Evolutionary conservation across 228 moss, liverwort and hornwort species (phyloP), one percentile per base, ranked within the genome.

Genomic region (Sphagnum fallax): DNA sequence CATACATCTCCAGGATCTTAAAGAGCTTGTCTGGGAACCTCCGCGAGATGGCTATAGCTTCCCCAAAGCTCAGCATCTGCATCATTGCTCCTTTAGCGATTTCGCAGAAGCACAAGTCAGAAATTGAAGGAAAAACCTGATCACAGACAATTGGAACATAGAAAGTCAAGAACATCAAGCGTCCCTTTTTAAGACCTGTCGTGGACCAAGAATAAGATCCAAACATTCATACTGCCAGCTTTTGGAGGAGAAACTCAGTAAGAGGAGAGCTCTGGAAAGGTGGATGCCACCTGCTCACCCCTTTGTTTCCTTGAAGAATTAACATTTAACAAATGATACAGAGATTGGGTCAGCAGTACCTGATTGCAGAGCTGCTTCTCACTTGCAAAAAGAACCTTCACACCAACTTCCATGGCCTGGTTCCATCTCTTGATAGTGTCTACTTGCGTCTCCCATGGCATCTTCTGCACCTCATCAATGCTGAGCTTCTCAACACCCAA

Each of bases 1-100:
- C 96, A 65, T 91, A 96, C 91, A 96, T 96, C 71, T 96, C 96
- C 50, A 96, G 75, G 15, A 96, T 88, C 84, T 91, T 96, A 61
- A 96, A 96, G 58, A 96, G 81, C 76, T 93, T 96, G 65, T 96
- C 96, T 4, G 96, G 93, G 48, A 88, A 84, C 68, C 93, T 86
- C 61, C 87, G 87, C 73, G 92, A 91, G 70, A 91, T 88, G 10
- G 92, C 91, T 62, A 93, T 89, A 5, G 96, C 96, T 77, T 93
- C 91, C 53, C 88, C 84, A 71, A 96, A 93, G 71, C 86, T 92
- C 71, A 96, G 80, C 53, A 96, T 81, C 71, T 96, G 92, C 84
- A 88, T 87, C 77, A 96, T 91, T 62, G 92, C 83, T 65, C 86
- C 80, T 72, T 77, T 86, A 12, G 88, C 89, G 49, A 96, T 65